phyloP scores from a whole-genome alignment of 768 basidiomycete species.

The Suillus occidentalis region DNA sequence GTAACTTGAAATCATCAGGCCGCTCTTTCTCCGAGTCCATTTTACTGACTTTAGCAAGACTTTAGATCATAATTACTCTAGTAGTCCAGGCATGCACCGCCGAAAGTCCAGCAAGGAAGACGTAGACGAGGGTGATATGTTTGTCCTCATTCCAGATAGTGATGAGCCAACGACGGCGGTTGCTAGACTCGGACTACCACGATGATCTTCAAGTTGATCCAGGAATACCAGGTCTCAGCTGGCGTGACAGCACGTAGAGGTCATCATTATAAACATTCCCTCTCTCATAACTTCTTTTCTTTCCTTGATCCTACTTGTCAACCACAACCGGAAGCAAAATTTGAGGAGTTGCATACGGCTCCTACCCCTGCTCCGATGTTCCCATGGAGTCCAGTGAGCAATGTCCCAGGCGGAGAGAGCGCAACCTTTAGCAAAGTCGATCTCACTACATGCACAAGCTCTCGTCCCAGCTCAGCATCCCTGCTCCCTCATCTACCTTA shows the following conservation, averaged over 20 bases:
- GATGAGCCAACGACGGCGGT: slow-evolving; percentile 14
- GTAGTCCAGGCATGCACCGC: slow-evolving; percentile 34
- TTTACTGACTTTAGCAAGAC: not conserved
- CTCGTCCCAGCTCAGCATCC: slow-evolving; percentile 23
- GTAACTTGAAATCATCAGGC: not conserved
- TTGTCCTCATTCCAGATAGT: not conserved
- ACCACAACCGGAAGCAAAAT: slow-evolving; percentile 15
- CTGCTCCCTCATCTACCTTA: not conserved
- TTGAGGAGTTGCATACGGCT: slow-evolving; percentile 49
- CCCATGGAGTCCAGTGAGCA: slow-evolving; percentile 54
- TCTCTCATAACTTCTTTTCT: slow-evolving; percentile 94
- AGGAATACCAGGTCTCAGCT: slow-evolving; percentile 25
- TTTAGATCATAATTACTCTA: not conserved
- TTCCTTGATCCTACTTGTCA: slow-evolving; percentile 71
- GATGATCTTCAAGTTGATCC: slow-evolving; percentile 16
- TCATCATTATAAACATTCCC: slow-evolving; percentile 90
- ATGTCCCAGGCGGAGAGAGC: not conserved
- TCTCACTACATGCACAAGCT: not conserved
- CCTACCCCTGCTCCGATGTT: slow-evolving; percentile 64
- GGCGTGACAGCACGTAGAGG: slow-evolving; percentile 47
- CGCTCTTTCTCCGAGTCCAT: slow-evolving; percentile 2
- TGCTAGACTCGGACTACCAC: slow-evolving; percentile 23
- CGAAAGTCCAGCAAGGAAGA: slow-evolving; percentile 48
- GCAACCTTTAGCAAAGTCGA: not conserved
- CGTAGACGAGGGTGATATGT: slow-evolving; percentile 24